A percentile compares a stretch with the other conserved stretches of the same genome.
Conservation (phyloP, 495 filamentous ascomycete genomes). For the Aspergillus nanangensis region DNA sequence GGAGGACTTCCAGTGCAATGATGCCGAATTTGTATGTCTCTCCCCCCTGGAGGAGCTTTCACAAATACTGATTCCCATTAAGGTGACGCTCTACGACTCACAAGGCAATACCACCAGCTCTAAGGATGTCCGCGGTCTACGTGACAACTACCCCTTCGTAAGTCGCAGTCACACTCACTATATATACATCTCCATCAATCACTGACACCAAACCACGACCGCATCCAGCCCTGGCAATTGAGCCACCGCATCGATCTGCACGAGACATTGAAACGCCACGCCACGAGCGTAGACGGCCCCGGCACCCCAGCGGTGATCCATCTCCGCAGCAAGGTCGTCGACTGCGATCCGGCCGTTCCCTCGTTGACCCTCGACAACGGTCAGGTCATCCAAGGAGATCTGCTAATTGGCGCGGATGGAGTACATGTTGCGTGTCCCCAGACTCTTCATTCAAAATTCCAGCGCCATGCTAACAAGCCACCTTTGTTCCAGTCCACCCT, state of each 20-base stretch:
- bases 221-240: slow-evolving; percentile 3
- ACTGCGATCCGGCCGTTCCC: not conserved
- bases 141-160: not conserved
- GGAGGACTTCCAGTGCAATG: not conserved
- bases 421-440: not conserved
- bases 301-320: not conserved
- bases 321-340: not conserved
- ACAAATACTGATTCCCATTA: not conserved
- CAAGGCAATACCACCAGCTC: not conserved
- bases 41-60: not conserved
- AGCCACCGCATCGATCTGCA: slow-evolving; percentile 2
- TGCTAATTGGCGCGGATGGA: slow-evolving; percentile 5
- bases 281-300: not conserved
- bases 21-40: not conserved
- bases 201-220: not conserved
- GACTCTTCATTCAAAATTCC: not conserved
- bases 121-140: slow-evolving; percentile 1
- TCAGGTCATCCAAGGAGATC: not conserved
- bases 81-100: slow-evolving; percentile 1
- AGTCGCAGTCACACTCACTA: not conserved
- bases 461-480: no score
- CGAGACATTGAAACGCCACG: not conserved
- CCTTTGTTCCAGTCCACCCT: not conserved
- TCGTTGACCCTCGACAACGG: not conserved
- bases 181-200: not conserved